These are phyloP conservation scores for Pleurotus eryngii DNA, from an alignment of 768 basidiomycete species.

Conservation along the genomic window DNA sequence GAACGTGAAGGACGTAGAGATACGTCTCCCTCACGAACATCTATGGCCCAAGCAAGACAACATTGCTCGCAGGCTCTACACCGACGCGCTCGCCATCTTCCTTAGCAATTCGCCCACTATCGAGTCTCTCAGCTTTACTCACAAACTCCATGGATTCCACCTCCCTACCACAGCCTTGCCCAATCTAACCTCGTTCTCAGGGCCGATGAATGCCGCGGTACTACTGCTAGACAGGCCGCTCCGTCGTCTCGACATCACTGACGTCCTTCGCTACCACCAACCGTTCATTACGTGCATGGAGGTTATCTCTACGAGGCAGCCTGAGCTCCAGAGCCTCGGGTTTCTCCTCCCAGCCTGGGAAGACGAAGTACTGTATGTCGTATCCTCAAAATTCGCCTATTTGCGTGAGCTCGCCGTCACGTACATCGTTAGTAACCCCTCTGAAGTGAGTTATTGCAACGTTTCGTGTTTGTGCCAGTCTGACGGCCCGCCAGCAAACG, in stretches of 20 bases:
- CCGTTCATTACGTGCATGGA: slow-evolving; percentile 16
- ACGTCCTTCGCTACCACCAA: slow-evolving; percentile 14
- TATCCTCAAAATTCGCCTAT: slow-evolving; percentile 32
- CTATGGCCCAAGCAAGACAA: slow-evolving; percentile 14
- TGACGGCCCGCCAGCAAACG: slow-evolving; percentile 23
- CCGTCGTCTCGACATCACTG: slow-evolving; percentile 15
- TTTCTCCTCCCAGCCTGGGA: slow-evolving; percentile 42
- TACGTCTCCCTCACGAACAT: slow-evolving; percentile 19
- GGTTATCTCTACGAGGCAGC: slow-evolving; percentile 21
- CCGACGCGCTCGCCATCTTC: slow-evolving; percentile 17
- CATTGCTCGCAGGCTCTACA: slow-evolving; percentile 7
- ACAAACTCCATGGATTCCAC: slow-evolving; percentile 13
- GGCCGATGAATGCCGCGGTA: slow-evolving; percentile 12
- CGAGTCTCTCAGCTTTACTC: slow-evolving; percentile 11
- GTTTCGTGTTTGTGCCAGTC: no score
- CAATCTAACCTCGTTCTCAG: slow-evolving; percentile 13
- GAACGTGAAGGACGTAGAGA: slow-evolving; percentile 14
- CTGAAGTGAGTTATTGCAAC: slow-evolving; percentile 31
- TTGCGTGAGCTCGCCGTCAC: slow-evolving; percentile 37
- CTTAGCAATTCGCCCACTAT: slow-evolving; percentile 13
- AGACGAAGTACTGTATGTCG: slow-evolving; percentile 40
- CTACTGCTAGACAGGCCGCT: slow-evolving; percentile 14
- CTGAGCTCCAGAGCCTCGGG: slow-evolving; percentile 19
- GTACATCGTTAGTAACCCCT: slow-evolving; percentile 33
- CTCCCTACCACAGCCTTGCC: slow-evolving; percentile 14